A percentile compares a stretch with the other conserved stretches of the same genome.
Evolutionary conservation across 345 rosid genomes (phyloP).

Genomic region (Citrus glauca): DNA sequence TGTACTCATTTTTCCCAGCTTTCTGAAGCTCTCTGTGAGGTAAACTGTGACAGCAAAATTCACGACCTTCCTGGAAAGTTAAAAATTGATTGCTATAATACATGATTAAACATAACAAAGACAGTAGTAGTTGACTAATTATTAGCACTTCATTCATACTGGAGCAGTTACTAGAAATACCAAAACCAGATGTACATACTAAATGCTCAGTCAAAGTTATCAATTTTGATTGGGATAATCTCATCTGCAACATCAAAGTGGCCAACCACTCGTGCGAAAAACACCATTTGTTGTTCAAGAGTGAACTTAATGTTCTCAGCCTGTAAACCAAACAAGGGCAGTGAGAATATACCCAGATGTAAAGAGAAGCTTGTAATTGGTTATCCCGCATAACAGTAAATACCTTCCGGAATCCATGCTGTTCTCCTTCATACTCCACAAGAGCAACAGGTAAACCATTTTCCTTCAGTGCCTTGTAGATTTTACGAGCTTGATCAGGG

Average conservation of each 20-base stretch:
- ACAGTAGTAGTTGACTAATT: neutral
- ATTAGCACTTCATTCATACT: neutral
- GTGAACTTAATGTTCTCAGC: slow-evolving; percentile 93
- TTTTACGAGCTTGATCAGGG: slow-evolving; percentile 86
- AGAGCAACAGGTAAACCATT: slow-evolving; percentile 94
- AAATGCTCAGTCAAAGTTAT: slow-evolving; percentile 57
- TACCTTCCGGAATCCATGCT: slow-evolving; percentile 97
- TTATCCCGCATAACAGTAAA: neutral
- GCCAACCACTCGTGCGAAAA: slow-evolving; percentile 75
- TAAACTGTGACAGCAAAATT: neutral
- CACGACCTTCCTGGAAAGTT: neutral
- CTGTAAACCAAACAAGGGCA: slow-evolving; percentile 36
- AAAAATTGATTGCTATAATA: neutral
- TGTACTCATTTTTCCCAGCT: neutral
- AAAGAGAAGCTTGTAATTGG: neutral
- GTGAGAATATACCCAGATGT: neutral
- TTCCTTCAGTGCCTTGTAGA: slow-evolving; percentile 68
- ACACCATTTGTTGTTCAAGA: slow-evolving; percentile 86
- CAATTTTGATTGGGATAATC: slow-evolving; percentile 64
- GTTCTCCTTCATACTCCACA: slow-evolving; percentile 93
- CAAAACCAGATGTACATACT: neutral
- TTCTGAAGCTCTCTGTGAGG: neutral
- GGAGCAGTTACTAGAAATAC: neutral
- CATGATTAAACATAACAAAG: neutral
- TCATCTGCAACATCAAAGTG: slow-evolving; percentile 71